Percentiles rank a stretch among this genome's conserved stretches.
phyloP scores from a whole-genome alignment of 2,329 filamentous ascomycete genomes.

The Dactylellina haptotyla region DNA sequence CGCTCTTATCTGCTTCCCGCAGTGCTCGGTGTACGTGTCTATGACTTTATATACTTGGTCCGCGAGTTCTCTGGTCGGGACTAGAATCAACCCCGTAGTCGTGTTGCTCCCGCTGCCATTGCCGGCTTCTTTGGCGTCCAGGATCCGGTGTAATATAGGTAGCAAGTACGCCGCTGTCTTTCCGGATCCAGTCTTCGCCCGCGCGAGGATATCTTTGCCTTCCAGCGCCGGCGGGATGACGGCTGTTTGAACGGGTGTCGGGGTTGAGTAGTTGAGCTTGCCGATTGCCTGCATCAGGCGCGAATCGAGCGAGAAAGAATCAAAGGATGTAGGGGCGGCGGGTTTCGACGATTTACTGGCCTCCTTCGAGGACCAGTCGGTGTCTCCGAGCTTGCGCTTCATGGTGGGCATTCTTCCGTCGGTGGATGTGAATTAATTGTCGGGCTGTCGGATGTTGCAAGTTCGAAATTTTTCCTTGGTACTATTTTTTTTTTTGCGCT shows the following conservation, averaged over 20 bases:
- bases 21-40: slow-evolving; percentile 80
- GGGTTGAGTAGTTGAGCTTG: slow-evolving; percentile 82
- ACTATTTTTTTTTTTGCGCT: slow-evolving; percentile 18
- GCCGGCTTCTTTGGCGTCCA: slow-evolving; percentile 73
- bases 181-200: slow-evolving; percentile 92
- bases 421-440: neutral
- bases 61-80: slow-evolving; percentile 92
- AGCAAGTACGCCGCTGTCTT: slow-evolving; percentile 97
- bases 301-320: slow-evolving; percentile 80
- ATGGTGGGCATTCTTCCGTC: slow-evolving; percentile 57
- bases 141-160: slow-evolving; percentile 83
- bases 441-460: neutral
- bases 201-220: slow-evolving; percentile 86
- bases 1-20: slow-evolving; percentile 81
- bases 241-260: slow-evolving; percentile 87
- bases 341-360: slow-evolving; percentile 58
- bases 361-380: slow-evolving; percentile 64
- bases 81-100: slow-evolving; percentile 84
- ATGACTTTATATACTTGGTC: slow-evolving; percentile 86
- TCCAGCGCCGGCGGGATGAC: slow-evolving; percentile 88
- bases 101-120: slow-evolving; percentile 59
- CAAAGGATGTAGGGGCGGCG: slow-evolving; percentile 68
- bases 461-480: slow-evolving; percentile 17
- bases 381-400: slow-evolving; percentile 72
- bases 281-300: slow-evolving; percentile 86